phyloP scores from a whole-genome alignment of 2,329 filamentous ascomycete genomes.

The Arthrobotrys iridis region DNA sequence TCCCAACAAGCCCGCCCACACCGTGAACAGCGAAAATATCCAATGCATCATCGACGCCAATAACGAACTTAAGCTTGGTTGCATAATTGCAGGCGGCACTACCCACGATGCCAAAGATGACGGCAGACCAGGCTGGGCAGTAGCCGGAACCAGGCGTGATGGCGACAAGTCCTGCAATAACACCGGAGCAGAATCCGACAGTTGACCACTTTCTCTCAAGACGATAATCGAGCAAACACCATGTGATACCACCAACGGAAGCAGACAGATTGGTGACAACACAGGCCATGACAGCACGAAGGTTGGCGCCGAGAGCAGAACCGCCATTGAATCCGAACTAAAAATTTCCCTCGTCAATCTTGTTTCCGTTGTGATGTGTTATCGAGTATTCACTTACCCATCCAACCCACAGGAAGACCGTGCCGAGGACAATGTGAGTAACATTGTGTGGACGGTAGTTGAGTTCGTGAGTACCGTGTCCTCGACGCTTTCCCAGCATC shows the following conservation, averaged over 20 bases:
- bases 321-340: conserved; percentile 89
- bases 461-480: conserved; percentile 85
- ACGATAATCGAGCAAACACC: conserved; percentile 88
- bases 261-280: conserved; percentile 87
- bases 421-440: conserved; percentile 89
- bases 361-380: neutral
- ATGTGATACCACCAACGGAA: conserved; percentile 84
- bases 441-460: conserved; percentile 95
- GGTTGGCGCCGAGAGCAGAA: conserved; percentile 80
- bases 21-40: conserved; percentile 89
- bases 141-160: conserved; percentile 83
- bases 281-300: conserved; percentile 86
- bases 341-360: conserved; percentile 1
- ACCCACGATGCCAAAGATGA: conserved; percentile 80
- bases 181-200: conserved; percentile 90
- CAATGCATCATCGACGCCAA: conserved; percentile 82
- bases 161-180: conserved; percentile 84
- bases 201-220: conserved; percentile 92
- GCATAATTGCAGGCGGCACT: conserved; percentile 85
- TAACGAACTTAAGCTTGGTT: conserved; percentile 87
- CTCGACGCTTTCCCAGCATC: conserved; percentile 85
- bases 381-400: conserved; percentile 65
- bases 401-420: conserved; percentile 92
- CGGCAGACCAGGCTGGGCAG: conserved; percentile 83
- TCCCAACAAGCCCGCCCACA: conserved; percentile 80